Conservation (phyloP, 148 eudicot species). For the Arbutus unedo region DNA sequence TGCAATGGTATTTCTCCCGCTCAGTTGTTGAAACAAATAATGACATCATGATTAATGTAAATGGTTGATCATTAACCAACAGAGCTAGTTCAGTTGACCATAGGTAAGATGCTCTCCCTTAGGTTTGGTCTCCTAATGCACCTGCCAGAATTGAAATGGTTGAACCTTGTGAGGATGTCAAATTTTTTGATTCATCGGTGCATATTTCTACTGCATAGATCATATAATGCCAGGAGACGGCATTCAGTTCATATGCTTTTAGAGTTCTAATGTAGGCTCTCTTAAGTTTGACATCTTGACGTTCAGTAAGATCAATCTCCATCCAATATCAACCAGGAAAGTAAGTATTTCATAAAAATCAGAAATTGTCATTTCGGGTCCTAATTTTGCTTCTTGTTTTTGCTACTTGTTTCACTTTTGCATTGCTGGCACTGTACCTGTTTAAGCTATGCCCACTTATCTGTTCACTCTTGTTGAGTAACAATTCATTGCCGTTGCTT, state of each 20-base stretch:
- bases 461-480: background rate
- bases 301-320: background rate
- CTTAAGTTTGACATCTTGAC: background rate
- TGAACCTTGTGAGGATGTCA: background rate
- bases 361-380: background rate
- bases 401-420: slow-evolving; percentile 1
- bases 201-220: background rate
- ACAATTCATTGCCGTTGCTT: too few species aligned
- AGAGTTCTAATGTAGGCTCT: background rate
- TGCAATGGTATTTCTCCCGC: slow-evolving; percentile 63
- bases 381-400: background rate
- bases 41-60: background rate
- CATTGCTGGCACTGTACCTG: background rate
- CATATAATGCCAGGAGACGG: background rate
- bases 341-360: background rate
- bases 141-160: background rate
- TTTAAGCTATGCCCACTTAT: background rate
- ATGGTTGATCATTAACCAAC: too few species aligned
- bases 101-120: too few species aligned
- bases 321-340: background rate
- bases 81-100: too few species aligned
- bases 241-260: background rate
- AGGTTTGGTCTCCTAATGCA: too few species aligned
- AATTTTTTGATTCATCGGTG: background rate
- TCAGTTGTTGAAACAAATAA: background rate